Percentiles rank a stretch among this genome's conserved stretches.
These are phyloP conservation scores for Wickerhamiella vanderwaltii DNA, from an alignment of 805 yeast species.

Conservation along the genomic window DNA sequence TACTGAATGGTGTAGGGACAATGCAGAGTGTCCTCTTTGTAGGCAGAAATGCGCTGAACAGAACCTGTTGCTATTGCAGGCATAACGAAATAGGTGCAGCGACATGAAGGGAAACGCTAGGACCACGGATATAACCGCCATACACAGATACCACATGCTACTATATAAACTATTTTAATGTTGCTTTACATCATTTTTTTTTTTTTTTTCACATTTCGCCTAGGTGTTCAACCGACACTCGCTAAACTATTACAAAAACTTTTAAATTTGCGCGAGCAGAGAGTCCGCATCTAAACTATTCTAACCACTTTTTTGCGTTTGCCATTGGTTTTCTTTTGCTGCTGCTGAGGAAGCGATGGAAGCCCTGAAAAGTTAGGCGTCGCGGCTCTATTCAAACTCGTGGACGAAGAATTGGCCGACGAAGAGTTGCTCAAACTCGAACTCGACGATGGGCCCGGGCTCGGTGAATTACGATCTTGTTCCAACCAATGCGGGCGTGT, in stretches of 20 bases:
- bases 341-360: background rate
- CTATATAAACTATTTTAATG: too few relatives aligned
- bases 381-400: conserved; percentile 10
- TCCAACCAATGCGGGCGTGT: conserved; percentile 40
- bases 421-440: background rate
- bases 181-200: too few relatives aligned
- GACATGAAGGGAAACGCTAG: too few relatives aligned
- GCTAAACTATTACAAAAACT: too few relatives aligned
- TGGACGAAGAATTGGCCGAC: conserved; percentile 14
- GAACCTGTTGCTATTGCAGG: conserved; percentile 45
- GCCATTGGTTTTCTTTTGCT: conserved; percentile 1
- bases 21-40: conserved; percentile 86
- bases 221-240: too few relatives aligned
- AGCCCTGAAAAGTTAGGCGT: conserved; percentile 16
- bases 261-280: too few relatives aligned
- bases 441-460: conserved; percentile 2
- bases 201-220: too few relatives aligned
- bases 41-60: conserved; percentile 56
- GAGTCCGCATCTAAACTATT: too few relatives aligned
- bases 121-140: too few relatives aligned
- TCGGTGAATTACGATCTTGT: conserved; percentile 29
- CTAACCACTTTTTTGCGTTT: background rate
- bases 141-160: too few relatives aligned
- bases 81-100: too few relatives aligned
- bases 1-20: conserved; percentile 77